Evolutionary conservation across 75 land plant genomes (phyloP).

Genomic region (Picea sitchensis): DNA sequence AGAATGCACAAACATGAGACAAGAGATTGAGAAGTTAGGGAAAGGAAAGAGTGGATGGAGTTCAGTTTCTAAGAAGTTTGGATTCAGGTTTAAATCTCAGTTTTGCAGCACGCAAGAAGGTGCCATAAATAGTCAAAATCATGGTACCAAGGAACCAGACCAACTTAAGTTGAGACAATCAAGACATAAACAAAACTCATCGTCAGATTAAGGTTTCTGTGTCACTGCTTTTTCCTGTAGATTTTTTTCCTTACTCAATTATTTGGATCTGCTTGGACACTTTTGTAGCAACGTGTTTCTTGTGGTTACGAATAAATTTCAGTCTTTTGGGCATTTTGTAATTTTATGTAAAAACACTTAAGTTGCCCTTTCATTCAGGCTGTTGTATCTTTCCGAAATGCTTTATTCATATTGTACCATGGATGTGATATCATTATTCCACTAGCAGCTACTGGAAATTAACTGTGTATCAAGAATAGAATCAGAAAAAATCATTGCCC

Average conservation of each 20-base stretch:
- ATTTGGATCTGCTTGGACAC: not conserved
- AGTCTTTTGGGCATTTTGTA: not conserved
- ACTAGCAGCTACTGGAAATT: not conserved
- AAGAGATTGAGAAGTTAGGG: conserved; percentile 55
- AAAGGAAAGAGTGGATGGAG: conserved; percentile 22
- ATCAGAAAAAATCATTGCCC: not conserved
- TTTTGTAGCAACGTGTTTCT: conserved; percentile 7
- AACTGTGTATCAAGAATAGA: not conserved
- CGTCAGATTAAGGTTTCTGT: not conserved
- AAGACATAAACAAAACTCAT: not conserved
- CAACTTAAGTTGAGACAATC: conserved; percentile 14
- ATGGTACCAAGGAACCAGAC: conserved; percentile 20
- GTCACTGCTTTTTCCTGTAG: conserved; percentile 2
- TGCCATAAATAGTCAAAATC: conserved; percentile 46
- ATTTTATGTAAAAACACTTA: not conserved
- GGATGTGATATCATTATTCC: not conserved
- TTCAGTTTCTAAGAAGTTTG: conserved; percentile 49
- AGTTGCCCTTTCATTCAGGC: conserved; percentile 1
- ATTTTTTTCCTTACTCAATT: not conserved
- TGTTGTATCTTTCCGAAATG: not conserved
- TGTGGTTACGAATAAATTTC: not conserved
- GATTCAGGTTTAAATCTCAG: conserved; percentile 61
- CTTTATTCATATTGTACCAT: not conserved
- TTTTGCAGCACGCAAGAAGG: conserved; percentile 81
- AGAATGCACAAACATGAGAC: conserved; percentile 51